Conservation (phyloP, 139 green algal species). For the Raphidocelis subcapitata region DNA sequence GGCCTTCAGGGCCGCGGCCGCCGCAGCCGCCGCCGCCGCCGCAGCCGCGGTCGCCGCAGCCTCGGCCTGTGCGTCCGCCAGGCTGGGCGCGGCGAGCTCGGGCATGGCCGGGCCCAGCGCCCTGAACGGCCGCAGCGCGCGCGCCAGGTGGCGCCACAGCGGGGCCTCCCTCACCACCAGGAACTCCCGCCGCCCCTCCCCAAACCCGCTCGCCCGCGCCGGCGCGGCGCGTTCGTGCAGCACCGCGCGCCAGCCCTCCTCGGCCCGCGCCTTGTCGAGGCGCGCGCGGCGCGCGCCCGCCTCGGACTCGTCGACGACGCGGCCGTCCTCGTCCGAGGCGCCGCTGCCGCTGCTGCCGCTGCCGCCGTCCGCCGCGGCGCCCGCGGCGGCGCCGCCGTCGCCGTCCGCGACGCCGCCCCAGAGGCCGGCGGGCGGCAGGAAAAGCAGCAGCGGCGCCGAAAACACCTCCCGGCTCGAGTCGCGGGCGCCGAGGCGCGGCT, state of each 20-base stretch:
- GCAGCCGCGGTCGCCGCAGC: background rate
- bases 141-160: constrained; percentile 13
- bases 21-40: background rate
- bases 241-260: too few species aligned
- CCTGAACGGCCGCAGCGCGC: constrained; percentile 24
- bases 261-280: too few species aligned
- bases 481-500: background rate
- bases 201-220: too few species aligned
- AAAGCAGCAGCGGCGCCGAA: constrained; percentile 47
- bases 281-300: too few species aligned
- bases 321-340: constrained; percentile 3
- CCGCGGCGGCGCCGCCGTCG: background rate
- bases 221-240: too few species aligned
- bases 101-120: too few species aligned
- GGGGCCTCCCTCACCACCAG: constrained; percentile 1
- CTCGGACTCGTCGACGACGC: background rate
- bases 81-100: background rate
- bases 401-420: constrained; percentile 9
- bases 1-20: background rate
- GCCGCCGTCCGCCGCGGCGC: background rate
- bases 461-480: constrained; percentile 23
- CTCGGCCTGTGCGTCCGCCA: background rate
- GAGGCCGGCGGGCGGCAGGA: background rate
- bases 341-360: background rate
- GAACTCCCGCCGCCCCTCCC: background rate